These are phyloP conservation scores for Cyberlindnera lachancei DNA, from an alignment of 805 yeast genomes.

Conservation along the genomic window DNA sequence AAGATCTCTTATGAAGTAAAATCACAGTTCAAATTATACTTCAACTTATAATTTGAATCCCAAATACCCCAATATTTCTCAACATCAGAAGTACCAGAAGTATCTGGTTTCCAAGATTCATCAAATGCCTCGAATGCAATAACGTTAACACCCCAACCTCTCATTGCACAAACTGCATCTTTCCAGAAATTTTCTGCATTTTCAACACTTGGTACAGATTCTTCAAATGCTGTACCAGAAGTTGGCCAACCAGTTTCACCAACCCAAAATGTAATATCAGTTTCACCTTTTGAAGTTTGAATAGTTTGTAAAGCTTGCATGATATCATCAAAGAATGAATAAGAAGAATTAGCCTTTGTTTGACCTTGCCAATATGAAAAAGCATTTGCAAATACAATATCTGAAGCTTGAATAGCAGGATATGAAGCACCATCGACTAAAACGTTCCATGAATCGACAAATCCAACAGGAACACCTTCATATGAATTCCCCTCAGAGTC, in stretches of 20 bases:
- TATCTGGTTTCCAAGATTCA: slow-evolving; percentile 92
- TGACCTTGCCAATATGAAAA: slow-evolving; percentile 99
- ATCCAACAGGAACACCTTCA: slow-evolving; percentile 69
- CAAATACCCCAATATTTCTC: slow-evolving; percentile 96
- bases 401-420: slow-evolving; percentile 74
- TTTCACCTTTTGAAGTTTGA: slow-evolving; percentile 79
- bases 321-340: slow-evolving; percentile 92
- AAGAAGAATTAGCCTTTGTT: slow-evolving; percentile 71
- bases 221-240: slow-evolving; percentile 65
- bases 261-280: slow-evolving; percentile 86
- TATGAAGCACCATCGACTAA: slow-evolving; percentile 69
- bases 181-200: slow-evolving; percentile 83
- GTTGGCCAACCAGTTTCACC: slow-evolving; percentile 99
- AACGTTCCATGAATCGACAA: slow-evolving; percentile 94
- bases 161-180: slow-evolving; percentile 84
- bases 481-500: slow-evolving; percentile 82
- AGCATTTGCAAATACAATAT: slow-evolving; percentile 86
- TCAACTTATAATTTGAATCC: slow-evolving; percentile 40
- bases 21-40: slow-evolving; percentile 42
- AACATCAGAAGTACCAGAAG: slow-evolving; percentile 78
- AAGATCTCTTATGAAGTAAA: no score
- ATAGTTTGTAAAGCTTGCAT: slow-evolving; percentile 93
- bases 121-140: slow-evolving; percentile 92
- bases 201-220: slow-evolving; percentile 56
- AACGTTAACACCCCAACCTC: slow-evolving; percentile 94